phyloP scores from a whole-genome alignment of 208 protist species.

The Kentomonas sorsogonicus region DNA sequence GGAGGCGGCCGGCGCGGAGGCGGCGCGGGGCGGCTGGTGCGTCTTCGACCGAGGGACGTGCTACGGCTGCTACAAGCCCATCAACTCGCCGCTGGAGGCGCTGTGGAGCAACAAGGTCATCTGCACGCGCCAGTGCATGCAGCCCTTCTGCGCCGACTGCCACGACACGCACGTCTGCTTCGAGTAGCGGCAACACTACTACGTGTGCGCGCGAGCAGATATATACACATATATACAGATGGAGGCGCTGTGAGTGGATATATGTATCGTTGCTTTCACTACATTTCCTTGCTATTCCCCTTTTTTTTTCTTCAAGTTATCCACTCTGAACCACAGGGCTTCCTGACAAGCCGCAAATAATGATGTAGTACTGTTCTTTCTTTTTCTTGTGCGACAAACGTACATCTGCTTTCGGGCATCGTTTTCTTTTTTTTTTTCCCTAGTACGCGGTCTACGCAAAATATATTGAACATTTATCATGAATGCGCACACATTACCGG shows the following conservation, averaged over 20 bases:
- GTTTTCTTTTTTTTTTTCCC: too few species aligned
- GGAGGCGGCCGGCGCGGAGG: neutral
- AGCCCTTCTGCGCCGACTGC: conserved; percentile 34
- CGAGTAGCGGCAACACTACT: conserved; percentile 14
- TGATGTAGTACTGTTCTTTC: too few species aligned
- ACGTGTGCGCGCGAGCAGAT: too few species aligned
- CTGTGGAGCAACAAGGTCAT: conserved; percentile 16
- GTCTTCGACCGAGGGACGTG: conserved; percentile 34
- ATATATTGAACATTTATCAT: too few species aligned
- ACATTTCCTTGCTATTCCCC: neutral
- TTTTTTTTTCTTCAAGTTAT: neutral
- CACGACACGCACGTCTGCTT: conserved; percentile 20
- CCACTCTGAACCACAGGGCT: too few species aligned
- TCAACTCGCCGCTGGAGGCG: conserved; percentile 8
- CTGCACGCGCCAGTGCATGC: conserved; percentile 26
- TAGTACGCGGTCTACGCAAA: too few species aligned
- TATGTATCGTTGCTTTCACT: neutral
- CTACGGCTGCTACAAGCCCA: conserved; percentile 36
- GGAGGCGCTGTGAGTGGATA: too few species aligned
- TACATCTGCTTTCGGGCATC: too few species aligned
- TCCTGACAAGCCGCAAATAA: too few species aligned
- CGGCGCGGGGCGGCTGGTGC: conserved; percentile 26
- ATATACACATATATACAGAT: too few species aligned
- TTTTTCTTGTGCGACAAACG: too few species aligned
- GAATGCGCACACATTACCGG: too few species aligned